Percentiles rank a stretch among this genome's conserved stretches.
phyloP scores from a whole-genome alignment of 192 early-diverging fungal species.

The Gryganskiella cystojenkinii region DNA sequence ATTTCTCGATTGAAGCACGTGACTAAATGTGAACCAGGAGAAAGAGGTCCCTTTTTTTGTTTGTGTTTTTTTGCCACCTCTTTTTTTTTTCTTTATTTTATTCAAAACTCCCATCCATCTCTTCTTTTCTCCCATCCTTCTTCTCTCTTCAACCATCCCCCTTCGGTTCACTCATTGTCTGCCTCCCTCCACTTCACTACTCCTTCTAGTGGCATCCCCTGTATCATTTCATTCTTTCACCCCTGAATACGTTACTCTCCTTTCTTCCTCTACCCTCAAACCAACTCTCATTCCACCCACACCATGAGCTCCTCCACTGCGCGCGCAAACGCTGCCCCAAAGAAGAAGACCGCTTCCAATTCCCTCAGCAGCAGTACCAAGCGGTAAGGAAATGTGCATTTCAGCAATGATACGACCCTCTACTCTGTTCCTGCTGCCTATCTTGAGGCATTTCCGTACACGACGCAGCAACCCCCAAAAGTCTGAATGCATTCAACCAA shows the following conservation, averaged over 20 bases:
- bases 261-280: background rate
- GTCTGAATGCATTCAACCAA: too few relatives aligned
- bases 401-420: background rate
- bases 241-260: conserved; percentile 7
- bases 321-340: conserved; percentile 26
- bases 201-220: background rate
- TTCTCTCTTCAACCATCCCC: conserved; percentile 28
- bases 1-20: too few relatives aligned
- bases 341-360: conserved; percentile 35
- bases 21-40: too few relatives aligned
- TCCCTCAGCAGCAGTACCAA: conserved; percentile 47
- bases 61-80: background rate
- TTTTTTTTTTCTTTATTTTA: conserved; percentile 2
- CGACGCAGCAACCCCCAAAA: too few relatives aligned
- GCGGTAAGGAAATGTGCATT: conserved; percentile 31
- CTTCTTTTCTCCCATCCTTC: conserved; percentile 9
- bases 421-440: background rate
- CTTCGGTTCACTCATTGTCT: conserved; percentile 15
- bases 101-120: conserved; percentile 2
- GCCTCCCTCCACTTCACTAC: background rate
- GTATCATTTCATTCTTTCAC: background rate
- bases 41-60: too few relatives aligned
- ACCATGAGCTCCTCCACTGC: conserved; percentile 54
- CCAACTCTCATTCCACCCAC: background rate
- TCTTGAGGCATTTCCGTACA: too few relatives aligned